Conservation (phyloP, 2,329 filamentous ascomycete species). For the Cryphonectria radicalis region DNA sequence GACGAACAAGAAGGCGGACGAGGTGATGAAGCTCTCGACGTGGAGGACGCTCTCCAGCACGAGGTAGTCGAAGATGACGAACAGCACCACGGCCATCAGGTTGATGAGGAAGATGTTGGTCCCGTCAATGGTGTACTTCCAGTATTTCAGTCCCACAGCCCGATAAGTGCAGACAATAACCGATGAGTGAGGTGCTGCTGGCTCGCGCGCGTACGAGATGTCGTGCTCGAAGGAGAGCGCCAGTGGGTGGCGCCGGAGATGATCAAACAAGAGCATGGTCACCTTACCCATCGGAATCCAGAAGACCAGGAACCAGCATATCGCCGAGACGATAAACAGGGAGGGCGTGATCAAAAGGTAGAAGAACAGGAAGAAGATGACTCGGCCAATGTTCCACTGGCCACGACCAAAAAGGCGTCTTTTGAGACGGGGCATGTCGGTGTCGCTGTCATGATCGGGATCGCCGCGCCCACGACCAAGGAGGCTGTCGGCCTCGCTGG, state of each 20-base stretch:
- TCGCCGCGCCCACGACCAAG: slow-evolving; percentile 65
- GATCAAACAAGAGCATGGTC: slow-evolving; percentile 85
- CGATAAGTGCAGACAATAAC: slow-evolving; percentile 97
- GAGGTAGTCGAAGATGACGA: slow-evolving; percentile 92
- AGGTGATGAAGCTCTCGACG: slow-evolving; percentile 74
- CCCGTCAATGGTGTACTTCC: slow-evolving; percentile 98
- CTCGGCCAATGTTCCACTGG: slow-evolving; percentile 91
- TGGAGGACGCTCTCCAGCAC: slow-evolving; percentile 73
- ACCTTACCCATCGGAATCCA: slow-evolving; percentile 99
- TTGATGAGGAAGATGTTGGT: slow-evolving; percentile 99
- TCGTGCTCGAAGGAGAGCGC: slow-evolving; percentile 93
- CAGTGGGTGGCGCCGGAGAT: slow-evolving; percentile 88
- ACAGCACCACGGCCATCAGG: slow-evolving; percentile 88
- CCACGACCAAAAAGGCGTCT: slow-evolving; percentile 91
- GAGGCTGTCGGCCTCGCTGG: slow-evolving; percentile 87
- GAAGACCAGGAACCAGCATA: slow-evolving; percentile 97
- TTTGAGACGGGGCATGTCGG: slow-evolving; percentile 60
- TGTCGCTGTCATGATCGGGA: slow-evolving; percentile 48
- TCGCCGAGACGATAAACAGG: slow-evolving; percentile 79
- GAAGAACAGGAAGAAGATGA: slow-evolving; percentile 96
- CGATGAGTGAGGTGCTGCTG: slow-evolving; percentile 75
- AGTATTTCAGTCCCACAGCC: slow-evolving; percentile 91
- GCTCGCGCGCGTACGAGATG: slow-evolving; percentile 71
- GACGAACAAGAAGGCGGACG: slow-evolving; percentile 83
- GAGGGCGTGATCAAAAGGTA: slow-evolving; percentile 89